Evolutionary conservation across 2,329 filamentous ascomycete genomes (phyloP), one percentile per base, ranked within the genome.

Genomic region (Juglanconis sp.): DNA sequence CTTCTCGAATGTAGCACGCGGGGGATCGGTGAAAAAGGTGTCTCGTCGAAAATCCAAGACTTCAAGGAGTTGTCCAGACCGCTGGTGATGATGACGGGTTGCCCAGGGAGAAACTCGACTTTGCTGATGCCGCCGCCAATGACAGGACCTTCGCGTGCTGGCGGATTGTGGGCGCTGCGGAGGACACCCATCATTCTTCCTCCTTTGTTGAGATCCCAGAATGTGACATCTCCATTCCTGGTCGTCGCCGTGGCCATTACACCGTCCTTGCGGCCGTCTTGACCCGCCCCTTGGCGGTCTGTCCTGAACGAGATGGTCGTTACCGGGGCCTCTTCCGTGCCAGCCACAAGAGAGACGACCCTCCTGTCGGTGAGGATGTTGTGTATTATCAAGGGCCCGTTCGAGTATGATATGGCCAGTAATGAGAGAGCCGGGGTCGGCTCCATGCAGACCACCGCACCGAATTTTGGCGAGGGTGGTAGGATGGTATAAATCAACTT

Each of bases 11-110:
- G 95, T 35, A 99, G 78, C 32, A 92, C 89, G 17, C 94, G 86
- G 2, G 95, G 95, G 10, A 93, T 82, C 0, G 93, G 87, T 0
- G 91, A 95, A 72, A 96, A 96, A 0, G 94, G 93, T 0, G 88
- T 88, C 72, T 96, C 89, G 69, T 98, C 94, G 68, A 97, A 96
- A 63, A 98, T 95, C 94, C 94, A 97, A 5, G 92, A 93, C 72
- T 94, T 96, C 61, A 99, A 78, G 9, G 93, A 91, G 74, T 99
- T 99, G 73, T 99, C 95, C 52, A 90, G 81, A 4, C 95, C 96
- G 65, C 92, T 95, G 9, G 92, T 96, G 34, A 98, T 80, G 47
- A 99, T 84, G 3, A 98, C 89, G 5, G 92, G 90, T 72, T 99
- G 96, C 0, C 93, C 94, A 15, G 88, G 79, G 10, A 99, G 80